A percentile compares a stretch with the other conserved stretches of the same genome.
phyloP scores from a whole-genome alignment of 1,284 basidiomycete species.

The Athelia sp. region DNA sequence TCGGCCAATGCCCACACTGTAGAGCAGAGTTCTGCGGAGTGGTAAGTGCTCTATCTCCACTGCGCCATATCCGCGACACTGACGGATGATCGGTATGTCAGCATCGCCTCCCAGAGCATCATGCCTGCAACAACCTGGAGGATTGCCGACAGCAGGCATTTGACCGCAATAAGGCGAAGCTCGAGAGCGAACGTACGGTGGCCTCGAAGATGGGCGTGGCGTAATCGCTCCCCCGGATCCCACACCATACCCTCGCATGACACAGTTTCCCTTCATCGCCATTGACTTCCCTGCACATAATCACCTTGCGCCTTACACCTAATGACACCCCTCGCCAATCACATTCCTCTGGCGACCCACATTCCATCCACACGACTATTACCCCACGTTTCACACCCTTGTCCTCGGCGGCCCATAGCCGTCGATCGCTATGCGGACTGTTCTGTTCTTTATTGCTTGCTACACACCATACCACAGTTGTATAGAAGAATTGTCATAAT shows the following conservation, averaged over 20 bases:
- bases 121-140: constrained; percentile 73
- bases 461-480: no score
- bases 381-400: not conserved
- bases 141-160: constrained; percentile 82
- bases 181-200: constrained; percentile 83
- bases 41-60: constrained; percentile 41
- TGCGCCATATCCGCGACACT: constrained; percentile 10
- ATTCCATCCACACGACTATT: no score
- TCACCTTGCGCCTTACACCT: constrained; percentile 2
- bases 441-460: no score
- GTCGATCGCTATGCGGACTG: no score
- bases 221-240: constrained; percentile 34
- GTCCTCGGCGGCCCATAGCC: not conserved
- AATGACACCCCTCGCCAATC: not conserved
- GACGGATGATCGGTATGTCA: constrained; percentile 24
- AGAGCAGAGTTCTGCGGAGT: constrained; percentile 68
- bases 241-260: constrained; percentile 7
- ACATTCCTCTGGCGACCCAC: no score
- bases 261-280: constrained; percentile 2
- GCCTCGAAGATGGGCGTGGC: constrained; percentile 79
- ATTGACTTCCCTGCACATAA: constrained; percentile 6
- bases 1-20: constrained; percentile 80
- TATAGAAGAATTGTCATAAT: no score
- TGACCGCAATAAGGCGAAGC: constrained; percentile 78
- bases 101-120: constrained; percentile 83